Percentiles rank a stretch among this genome's conserved stretches.
phyloP scores from a whole-genome alignment of 768 basidiomycete genomes.

The Terana coerulea region DNA sequence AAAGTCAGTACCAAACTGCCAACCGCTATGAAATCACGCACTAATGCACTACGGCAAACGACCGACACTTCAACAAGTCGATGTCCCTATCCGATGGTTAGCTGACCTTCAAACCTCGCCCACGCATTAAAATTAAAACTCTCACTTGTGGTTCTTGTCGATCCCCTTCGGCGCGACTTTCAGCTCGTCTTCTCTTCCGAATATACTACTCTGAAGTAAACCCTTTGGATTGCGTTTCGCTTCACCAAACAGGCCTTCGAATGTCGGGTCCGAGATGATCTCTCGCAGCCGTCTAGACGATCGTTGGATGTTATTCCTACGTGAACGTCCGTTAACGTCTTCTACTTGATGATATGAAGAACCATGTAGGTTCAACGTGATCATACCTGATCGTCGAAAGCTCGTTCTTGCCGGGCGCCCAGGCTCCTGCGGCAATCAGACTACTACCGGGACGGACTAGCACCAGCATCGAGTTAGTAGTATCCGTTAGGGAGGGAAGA shows the following conservation, averaged over 20 bases:
- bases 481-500: constrained; percentile 2
- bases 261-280: constrained; percentile 63
- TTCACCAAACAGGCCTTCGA: constrained; percentile 75
- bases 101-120: neutral
- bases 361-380: neutral
- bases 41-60: constrained; percentile 65
- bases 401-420: constrained; percentile 78
- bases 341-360: neutral
- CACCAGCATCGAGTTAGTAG: constrained; percentile 8
- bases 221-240: constrained; percentile 61
- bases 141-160: constrained; percentile 74
- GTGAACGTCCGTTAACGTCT: no score
- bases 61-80: constrained; percentile 83
- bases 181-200: constrained; percentile 82
- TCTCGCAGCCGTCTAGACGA: constrained; percentile 59
- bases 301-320: constrained; percentile 60
- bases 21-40: constrained; percentile 34
- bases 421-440: constrained; percentile 74
- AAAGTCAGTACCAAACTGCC: no score
- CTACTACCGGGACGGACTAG: constrained; percentile 65
- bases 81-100: constrained; percentile 63
- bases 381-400: constrained; percentile 63
- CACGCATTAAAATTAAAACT: neutral
- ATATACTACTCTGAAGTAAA: constrained; percentile 68
- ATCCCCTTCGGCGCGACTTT: constrained; percentile 92